Percentiles rank a stretch among this genome's conserved stretches.
These are phyloP conservation scores for Pyrrhoderma noxium DNA, from an alignment of 1,284 basidiomycete genomes.

Conservation along the genomic window DNA sequence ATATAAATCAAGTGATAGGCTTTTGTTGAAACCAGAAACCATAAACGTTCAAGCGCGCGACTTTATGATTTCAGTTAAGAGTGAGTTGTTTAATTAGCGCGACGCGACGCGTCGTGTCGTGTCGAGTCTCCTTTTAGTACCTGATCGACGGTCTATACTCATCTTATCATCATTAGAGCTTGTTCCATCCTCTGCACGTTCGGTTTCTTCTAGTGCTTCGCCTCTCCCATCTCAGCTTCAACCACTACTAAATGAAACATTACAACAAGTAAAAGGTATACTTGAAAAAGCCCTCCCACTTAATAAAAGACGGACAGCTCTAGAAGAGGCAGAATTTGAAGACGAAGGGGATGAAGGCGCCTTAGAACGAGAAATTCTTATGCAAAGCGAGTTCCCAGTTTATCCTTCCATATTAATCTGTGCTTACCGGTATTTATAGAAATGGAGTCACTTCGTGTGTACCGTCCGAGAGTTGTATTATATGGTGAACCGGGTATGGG, in stretches of 20 bases:
- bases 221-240: slow-evolving; percentile 84
- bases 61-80: slow-evolving; percentile 97
- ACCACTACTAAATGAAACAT: slow-evolving; percentile 64
- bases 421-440: slow-evolving; percentile 39
- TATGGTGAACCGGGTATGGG: slow-evolving; percentile 86
- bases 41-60: slow-evolving; percentile 86
- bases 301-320: slow-evolving; percentile 66
- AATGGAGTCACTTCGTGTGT: slow-evolving; percentile 86
- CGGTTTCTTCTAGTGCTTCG: slow-evolving; percentile 77
- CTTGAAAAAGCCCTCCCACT: slow-evolving; percentile 67
- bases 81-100: slow-evolving; percentile 40
- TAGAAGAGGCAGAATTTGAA: slow-evolving; percentile 94
- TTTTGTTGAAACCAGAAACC: slow-evolving; percentile 80
- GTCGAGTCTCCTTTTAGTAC: slow-evolving; percentile 4
- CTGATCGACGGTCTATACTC: slow-evolving; percentile 11
- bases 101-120: slow-evolving; percentile 5
- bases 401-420: slow-evolving; percentile 3
- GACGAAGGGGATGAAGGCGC: slow-evolving; percentile 69
- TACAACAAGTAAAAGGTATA: slow-evolving; percentile 66
- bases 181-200: slow-evolving; percentile 91
- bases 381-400: slow-evolving; percentile 60
- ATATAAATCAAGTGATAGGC: slow-evolving; percentile 85
- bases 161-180: slow-evolving; percentile 48
- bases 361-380: slow-evolving; percentile 75
- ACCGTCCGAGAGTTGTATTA: slow-evolving; percentile 84